Evolutionary conservation across 148 eudicot genomes (phyloP).

Genomic region (Gaultheria prostrata): DNA sequence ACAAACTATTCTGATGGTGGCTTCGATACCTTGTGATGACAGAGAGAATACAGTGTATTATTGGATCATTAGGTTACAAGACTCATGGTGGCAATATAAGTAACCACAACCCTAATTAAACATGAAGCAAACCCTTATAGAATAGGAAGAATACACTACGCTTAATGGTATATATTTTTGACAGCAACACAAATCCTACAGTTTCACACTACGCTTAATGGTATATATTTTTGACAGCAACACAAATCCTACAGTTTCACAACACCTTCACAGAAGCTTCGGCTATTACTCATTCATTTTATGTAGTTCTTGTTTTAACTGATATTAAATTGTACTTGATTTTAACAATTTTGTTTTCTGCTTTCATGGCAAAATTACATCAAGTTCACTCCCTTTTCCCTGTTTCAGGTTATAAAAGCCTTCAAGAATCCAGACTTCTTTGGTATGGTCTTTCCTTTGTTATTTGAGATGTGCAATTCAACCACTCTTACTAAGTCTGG

Average conservation of each 20-base stretch:
- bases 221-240: neutral
- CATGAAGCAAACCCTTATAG: neutral
- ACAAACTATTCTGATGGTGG: neutral
- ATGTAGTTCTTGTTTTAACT: neutral
- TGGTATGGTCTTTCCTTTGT: constrained; percentile 58
- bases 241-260: neutral
- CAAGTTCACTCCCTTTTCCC: neutral
- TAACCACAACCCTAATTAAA: neutral
- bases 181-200: neutral
- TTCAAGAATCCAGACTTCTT: constrained; percentile 64
- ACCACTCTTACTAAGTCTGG: constrained; percentile 25
- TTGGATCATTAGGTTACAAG: neutral
- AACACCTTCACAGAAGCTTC: neutral
- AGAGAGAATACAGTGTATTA: neutral
- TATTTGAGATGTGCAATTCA: constrained; percentile 63
- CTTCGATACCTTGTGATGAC: neutral
- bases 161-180: neutral
- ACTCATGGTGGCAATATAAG: neutral
- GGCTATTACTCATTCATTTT: neutral
- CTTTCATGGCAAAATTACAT: neutral
- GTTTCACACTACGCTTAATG: neutral
- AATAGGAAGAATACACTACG: neutral
- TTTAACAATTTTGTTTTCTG: neutral
- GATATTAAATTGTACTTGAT: neutral
- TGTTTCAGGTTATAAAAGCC: constrained; percentile 70